Percentiles rank a stretch among this genome's conserved stretches.
Conservation (phyloP, 164 flowering plant species). For the Vitis cinerea region DNA sequence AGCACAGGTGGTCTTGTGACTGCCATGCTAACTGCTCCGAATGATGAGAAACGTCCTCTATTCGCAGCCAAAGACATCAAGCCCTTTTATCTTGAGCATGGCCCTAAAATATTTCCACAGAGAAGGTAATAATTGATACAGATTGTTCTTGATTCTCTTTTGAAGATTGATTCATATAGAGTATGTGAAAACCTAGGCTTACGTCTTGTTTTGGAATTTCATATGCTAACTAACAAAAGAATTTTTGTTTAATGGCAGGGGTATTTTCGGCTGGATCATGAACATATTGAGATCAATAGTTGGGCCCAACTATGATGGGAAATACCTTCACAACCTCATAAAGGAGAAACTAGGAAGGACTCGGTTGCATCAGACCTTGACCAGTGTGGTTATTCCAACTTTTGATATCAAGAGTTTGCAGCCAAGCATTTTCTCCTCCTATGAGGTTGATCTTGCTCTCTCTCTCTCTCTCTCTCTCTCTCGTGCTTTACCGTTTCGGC, state of each 20-base stretch:
- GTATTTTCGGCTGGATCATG: too few relatives aligned
- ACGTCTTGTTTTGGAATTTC: not conserved
- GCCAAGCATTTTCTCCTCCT: not conserved
- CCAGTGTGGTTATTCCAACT: not conserved
- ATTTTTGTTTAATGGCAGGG: too few relatives aligned
- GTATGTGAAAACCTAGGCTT: not conserved
- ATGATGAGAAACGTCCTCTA: too few relatives aligned
- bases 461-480: not conserved
- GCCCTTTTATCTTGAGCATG: not conserved
- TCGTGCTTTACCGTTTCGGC: not conserved
- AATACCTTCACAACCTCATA: not conserved
- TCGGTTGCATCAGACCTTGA: slow-evolving; percentile 3
- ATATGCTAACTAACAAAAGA: not conserved
- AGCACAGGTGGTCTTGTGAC: too few relatives aligned
- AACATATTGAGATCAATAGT: not conserved
- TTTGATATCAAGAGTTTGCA: not conserved
- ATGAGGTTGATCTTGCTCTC: not conserved
- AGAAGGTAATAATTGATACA: not conserved
- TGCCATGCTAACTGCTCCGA: too few relatives aligned
- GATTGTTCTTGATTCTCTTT: not conserved
- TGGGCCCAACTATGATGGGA: not conserved
- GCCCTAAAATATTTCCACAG: not conserved
- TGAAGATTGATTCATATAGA: too few relatives aligned
- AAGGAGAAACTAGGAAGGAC: not conserved
- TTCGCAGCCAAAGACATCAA: not conserved